phyloP scores from a whole-genome alignment of 2,329 filamentous ascomycete genomes.

The Ilyonectria destructans region DNA sequence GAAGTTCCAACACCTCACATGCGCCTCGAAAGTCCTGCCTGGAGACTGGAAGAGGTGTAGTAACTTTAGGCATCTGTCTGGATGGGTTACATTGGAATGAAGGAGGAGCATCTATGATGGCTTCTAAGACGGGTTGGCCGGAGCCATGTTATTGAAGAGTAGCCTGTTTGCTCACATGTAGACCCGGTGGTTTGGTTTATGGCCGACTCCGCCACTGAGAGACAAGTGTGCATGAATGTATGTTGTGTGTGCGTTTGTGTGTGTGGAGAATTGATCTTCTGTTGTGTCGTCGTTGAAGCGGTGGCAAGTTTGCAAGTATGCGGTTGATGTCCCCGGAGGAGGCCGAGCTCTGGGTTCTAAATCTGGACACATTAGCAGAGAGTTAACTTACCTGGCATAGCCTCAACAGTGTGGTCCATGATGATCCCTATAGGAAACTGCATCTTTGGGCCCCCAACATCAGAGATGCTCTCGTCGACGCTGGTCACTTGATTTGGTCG shows the following conservation, averaged over 20 bases:
- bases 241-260: neutral
- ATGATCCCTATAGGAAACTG: neutral
- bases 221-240: neutral
- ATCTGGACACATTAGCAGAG: neutral
- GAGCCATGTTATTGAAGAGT: neutral
- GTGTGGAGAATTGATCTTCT: neutral
- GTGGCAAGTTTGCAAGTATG: neutral
- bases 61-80: neutral
- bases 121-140: neutral
- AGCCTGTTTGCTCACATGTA: constrained; percentile 15
- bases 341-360: neutral
- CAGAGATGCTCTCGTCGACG: neutral
- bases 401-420: neutral
- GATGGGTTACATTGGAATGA: neutral
- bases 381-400: neutral
- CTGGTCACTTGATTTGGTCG: constrained; percentile 33
- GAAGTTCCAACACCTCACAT: neutral
- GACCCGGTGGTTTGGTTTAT: constrained; percentile 26
- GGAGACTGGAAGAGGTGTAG: neutral
- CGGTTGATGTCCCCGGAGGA: too few relatives aligned
- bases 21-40: neutral
- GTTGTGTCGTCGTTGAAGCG: neutral
- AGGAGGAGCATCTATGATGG: neutral
- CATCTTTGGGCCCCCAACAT: neutral
- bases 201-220: constrained; percentile 13